Conservation (phyloP, 345 rosid genomes). For the Cardamine resedifolia region DNA sequence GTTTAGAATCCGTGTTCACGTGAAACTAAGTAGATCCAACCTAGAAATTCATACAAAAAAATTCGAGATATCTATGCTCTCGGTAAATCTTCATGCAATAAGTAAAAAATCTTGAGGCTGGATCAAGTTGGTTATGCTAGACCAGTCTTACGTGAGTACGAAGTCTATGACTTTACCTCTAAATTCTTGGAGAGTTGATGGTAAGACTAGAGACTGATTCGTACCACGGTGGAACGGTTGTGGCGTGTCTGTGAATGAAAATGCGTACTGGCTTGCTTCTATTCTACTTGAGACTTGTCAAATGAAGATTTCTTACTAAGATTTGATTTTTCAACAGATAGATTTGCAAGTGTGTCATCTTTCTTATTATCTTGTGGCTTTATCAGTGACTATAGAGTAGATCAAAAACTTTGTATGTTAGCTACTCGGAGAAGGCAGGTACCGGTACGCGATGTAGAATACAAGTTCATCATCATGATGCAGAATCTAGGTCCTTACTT, state of each 20-base stretch:
- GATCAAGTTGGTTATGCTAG: too few species aligned
- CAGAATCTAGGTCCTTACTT: not conserved
- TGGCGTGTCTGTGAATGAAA: too few species aligned
- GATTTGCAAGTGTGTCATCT: not conserved
- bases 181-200: too few species aligned
- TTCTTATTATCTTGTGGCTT: not conserved
- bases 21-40: not conserved
- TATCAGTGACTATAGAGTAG: constrained; percentile 2
- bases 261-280: too few species aligned
- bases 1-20: not conserved
- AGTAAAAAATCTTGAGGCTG: not conserved
- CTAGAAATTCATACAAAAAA: not conserved
- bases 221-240: too few species aligned
- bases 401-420: not conserved
- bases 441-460: too few species aligned
- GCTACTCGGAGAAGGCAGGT: not conserved
- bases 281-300: too few species aligned
- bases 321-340: not conserved
- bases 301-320: not conserved
- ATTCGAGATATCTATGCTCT: not conserved
- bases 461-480: too few species aligned
- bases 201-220: too few species aligned
- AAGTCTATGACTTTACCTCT: too few species aligned
- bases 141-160: too few species aligned
- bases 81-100: not conserved